Evolutionary conservation across 495 filamentous ascomycete genomes (phyloP), one percentile per base, ranked within the genome.

Genomic region (Staphylotrichum longicolle): DNA sequence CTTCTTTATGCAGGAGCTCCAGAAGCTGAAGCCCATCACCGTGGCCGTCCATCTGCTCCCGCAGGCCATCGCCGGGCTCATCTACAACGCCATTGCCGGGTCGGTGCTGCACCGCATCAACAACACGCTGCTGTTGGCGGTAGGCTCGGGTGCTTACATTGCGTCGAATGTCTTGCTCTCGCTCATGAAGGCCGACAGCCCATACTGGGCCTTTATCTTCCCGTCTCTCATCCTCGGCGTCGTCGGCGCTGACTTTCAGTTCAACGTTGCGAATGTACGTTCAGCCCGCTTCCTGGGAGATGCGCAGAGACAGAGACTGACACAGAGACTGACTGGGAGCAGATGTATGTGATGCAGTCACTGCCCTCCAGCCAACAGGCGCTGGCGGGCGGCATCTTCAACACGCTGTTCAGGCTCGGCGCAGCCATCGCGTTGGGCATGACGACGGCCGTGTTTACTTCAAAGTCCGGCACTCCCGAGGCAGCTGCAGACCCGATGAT

Each of bases 121-220:
- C 57, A 81, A 80, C 53, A 80, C 77, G 35, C 44, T 75, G 53
- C 75, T 86, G 11, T 74, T 84, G 40, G 70, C 75, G 4, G 72
- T 82, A 32, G 81, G 81, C 14, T 75, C 77, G 6, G 33, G 72
- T 10, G 71, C 77, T 47, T 78, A 78, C 60, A 56, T 82, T 7
- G 72, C 67, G 4, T 73, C 77, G 1, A 71, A 77, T 47, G 63
- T 83, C 12, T 70, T 85, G 39, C 72, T 82, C 12, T 68, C 75
- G 2, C 49, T 76, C 30, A 73, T 76, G 64, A 66, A 41, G 41
- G 68, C 67, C 1, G 70, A 74, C 30, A 75, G 72, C 49, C 66
- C 63, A 71, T 86, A 85, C 68, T 86, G 83, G 83, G 81, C 81
- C 4, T 82, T 82, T 57, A 76, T 80, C 45, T 84, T 86, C 63